Conservation (phyloP, 164 flowering plant genomes). For the Vitis rotundifolia region DNA sequence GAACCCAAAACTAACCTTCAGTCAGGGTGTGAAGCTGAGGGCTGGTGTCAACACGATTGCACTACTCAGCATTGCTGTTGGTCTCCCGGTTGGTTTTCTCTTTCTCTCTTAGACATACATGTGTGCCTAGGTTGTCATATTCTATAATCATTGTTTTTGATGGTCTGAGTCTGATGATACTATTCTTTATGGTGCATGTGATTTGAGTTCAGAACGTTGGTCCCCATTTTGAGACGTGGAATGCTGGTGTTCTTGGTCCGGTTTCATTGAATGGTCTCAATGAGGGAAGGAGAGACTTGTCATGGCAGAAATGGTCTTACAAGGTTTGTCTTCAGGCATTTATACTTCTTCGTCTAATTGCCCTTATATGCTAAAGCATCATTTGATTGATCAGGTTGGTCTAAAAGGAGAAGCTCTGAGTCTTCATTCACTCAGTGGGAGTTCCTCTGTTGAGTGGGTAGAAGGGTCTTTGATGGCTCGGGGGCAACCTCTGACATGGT, state of each 20-base stretch:
- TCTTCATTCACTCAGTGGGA: constrained; percentile 77
- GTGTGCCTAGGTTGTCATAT: neutral
- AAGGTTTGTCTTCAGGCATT: constrained; percentile 49
- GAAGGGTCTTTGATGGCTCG: constrained; percentile 51
- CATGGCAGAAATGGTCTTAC: constrained; percentile 93
- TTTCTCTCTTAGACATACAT: constrained; percentile 1
- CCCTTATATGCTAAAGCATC: neutral
- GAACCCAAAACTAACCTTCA: constrained; percentile 68
- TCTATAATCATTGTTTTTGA: neutral
- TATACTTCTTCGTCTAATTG: neutral
- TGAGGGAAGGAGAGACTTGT: constrained; percentile 76
- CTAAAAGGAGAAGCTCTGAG: constrained; percentile 74
- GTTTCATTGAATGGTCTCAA: constrained; percentile 78
- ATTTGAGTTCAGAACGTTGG: constrained; percentile 73
- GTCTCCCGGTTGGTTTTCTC: constrained; percentile 77
- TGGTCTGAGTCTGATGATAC: neutral
- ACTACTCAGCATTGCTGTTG: constrained; percentile 87
- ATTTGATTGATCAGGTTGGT: constrained; percentile 59
- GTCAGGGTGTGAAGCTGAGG: constrained; percentile 53
- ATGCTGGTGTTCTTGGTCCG: constrained; percentile 97
- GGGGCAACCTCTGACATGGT: constrained; percentile 83
- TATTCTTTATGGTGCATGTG: neutral
- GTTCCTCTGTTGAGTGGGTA: constrained; percentile 80
- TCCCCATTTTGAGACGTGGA: constrained; percentile 85
- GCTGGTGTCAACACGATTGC: constrained; percentile 84